Conservation (phyloP, 1,284 basidiomycete species). For the Rhodotorula sp. region DNA sequence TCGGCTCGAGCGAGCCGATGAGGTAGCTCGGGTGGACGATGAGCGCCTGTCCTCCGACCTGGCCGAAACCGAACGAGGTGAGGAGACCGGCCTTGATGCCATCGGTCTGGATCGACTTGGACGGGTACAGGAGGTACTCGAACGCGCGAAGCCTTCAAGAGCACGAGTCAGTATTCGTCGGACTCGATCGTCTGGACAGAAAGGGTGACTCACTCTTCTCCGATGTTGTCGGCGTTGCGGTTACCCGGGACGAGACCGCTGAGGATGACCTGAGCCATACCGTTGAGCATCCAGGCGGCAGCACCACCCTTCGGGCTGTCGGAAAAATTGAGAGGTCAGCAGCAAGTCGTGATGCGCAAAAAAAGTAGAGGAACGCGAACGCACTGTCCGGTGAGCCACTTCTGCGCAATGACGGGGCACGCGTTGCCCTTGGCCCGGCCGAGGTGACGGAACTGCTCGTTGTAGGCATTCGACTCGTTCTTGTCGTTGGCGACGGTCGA, state of each 20-base stretch:
- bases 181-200: no score
- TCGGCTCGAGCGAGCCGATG: conserved; percentile 72
- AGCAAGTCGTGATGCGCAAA: not conserved
- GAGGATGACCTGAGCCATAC: conserved; percentile 80
- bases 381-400: conserved; percentile 71
- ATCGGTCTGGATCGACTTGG: conserved; percentile 85
- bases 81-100: conserved; percentile 63
- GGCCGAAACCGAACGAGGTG: conserved; percentile 99
- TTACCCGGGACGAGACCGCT: conserved; percentile 94
- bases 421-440: conserved; percentile 89
- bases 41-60: conserved; percentile 90
- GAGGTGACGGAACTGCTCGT: conserved; percentile 84
- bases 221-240: conserved; percentile 86
- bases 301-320: conserved; percentile 82
- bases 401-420: conserved; percentile 94
- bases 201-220: conserved; percentile 58
- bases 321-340: not conserved
- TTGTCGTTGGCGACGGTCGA: conserved; percentile 97
- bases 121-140: conserved; percentile 92
- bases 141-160: conserved; percentile 68
- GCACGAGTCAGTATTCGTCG: not conserved
- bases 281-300: conserved; percentile 93
- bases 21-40: conserved; percentile 89
- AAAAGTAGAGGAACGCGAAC: not conserved
- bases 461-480: conserved; percentile 97